Conservation (phyloP, 805 yeast species). For the Alloascoidea hylecoeti region DNA sequence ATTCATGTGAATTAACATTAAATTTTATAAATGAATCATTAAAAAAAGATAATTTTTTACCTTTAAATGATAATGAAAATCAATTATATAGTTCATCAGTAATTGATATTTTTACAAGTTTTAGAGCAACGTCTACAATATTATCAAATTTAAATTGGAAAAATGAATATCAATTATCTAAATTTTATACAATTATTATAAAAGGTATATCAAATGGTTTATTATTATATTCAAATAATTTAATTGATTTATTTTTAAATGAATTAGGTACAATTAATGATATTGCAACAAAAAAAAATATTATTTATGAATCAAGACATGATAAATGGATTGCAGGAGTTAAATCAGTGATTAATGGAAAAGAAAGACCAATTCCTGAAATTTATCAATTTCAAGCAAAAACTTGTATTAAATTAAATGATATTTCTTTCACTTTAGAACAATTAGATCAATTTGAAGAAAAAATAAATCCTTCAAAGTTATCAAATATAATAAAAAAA, state of each 20-base stretch:
- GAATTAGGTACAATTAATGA: conserved; percentile 1
- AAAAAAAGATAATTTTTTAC: conserved; percentile 40
- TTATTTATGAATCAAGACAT: conserved; percentile 8
- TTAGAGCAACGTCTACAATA: conserved; percentile 42
- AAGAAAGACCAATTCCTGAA: conserved; percentile 24
- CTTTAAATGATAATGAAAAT: conserved; percentile 27
- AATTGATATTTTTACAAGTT: conserved; percentile 48
- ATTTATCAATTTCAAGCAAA: conserved; percentile 45
- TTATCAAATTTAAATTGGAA: conserved; percentile 53
- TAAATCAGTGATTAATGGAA: conserved; percentile 20
- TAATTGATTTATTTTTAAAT: neutral
- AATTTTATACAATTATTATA: conserved; percentile 43
- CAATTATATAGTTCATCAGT: conserved; percentile 43
- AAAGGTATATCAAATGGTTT: conserved; percentile 51
- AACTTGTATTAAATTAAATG: conserved; percentile 68
- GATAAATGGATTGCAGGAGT: conserved; percentile 21
- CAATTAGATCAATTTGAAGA: conserved; percentile 40
- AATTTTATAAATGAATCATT: conserved; percentile 41
- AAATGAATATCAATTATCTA: conserved; percentile 46
- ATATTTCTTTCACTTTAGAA: conserved; percentile 36
- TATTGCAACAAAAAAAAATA: conserved; percentile 6
- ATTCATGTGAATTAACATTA: conserved; percentile 29
- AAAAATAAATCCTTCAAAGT: conserved; percentile 39
- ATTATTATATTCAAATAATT: conserved; percentile 23
- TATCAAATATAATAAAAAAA: conserved; percentile 26